phyloP scores from a whole-genome alignment of 805 yeast genomes.

The Hanseniaspora thailandica region DNA sequence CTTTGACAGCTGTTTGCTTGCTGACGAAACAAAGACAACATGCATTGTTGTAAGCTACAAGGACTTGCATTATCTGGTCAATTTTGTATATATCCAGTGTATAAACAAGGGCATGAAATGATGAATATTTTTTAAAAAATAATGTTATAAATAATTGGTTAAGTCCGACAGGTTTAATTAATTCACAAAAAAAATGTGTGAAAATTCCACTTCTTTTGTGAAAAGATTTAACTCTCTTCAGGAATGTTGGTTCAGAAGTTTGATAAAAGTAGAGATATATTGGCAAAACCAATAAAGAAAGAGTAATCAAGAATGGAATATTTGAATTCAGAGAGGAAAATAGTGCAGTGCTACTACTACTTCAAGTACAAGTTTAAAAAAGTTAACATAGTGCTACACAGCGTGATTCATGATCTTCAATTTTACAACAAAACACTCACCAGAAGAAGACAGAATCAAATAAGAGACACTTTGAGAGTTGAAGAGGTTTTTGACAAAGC shows the following conservation, averaged over 20 bases:
- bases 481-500: not conserved
- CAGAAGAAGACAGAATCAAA: conserved; percentile 4
- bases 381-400: not conserved
- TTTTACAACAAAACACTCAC: conserved; percentile 2
- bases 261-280: no score
- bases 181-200: no score
- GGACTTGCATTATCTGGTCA: conserved; percentile 64
- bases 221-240: not conserved
- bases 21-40: conserved; percentile 72
- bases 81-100: conserved; percentile 38
- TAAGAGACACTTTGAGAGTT: conserved; percentile 1
- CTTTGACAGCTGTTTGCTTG: conserved; percentile 69
- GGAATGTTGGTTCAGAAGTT: no score
- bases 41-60: conserved; percentile 78
- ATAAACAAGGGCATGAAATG: not conserved
- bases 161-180: no score
- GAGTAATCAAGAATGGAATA: not conserved
- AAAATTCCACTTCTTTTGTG: not conserved
- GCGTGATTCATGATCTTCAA: not conserved
- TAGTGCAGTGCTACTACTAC: not conserved
- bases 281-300: not conserved
- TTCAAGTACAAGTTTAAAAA: not conserved
- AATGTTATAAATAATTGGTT: no score
- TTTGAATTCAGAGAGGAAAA: not conserved
- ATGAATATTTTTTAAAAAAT: not conserved